A percentile compares a stretch with the other conserved stretches of the same genome.
Conservation (phyloP, 225 moss, liverwort and hornwort species). For the Pseudisothecium myosuroides region DNA sequence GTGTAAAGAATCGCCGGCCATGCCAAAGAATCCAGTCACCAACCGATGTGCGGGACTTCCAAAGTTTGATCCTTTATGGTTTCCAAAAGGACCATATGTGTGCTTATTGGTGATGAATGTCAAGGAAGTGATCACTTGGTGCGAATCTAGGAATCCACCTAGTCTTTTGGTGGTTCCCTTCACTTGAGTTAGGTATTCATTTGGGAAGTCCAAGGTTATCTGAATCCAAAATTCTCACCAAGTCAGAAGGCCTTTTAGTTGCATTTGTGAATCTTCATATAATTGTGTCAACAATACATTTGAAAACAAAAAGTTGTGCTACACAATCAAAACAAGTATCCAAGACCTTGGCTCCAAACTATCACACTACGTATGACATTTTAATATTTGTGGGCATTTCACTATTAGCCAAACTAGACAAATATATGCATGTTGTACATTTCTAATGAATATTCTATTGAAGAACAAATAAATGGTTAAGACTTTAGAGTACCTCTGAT, state of each 20-base stretch:
- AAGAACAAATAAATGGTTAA: not conserved
- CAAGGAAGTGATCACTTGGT: not conserved
- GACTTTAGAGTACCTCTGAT: not conserved
- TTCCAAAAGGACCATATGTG: not conserved
- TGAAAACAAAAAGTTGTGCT: rapidly evolving
- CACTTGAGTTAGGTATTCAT: not conserved
- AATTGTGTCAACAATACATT: too few relatives aligned
- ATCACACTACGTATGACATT: rapidly evolving
- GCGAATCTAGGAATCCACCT: not conserved
- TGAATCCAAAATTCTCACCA: not conserved
- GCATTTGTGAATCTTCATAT: not conserved
- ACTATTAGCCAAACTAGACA: rapidly evolving
- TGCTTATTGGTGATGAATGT: not conserved
- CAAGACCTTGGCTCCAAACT: not conserved
- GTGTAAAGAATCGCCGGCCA: not conserved
- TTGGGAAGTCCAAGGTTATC: not conserved
- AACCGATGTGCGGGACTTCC: not conserved
- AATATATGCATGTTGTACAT: not conserved
- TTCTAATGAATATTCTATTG: too few relatives aligned
- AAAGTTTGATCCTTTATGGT: not conserved
- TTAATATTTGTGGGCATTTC: rapidly evolving
- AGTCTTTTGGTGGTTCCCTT: not conserved
- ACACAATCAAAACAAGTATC: not conserved
- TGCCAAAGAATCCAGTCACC: not conserved
- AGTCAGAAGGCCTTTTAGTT: not conserved